Evolutionary conservation across 169 alveolate species (phyloP), one percentile per base, ranked within the genome.

Genomic region (Plasmodium billcollinsi): DNA sequence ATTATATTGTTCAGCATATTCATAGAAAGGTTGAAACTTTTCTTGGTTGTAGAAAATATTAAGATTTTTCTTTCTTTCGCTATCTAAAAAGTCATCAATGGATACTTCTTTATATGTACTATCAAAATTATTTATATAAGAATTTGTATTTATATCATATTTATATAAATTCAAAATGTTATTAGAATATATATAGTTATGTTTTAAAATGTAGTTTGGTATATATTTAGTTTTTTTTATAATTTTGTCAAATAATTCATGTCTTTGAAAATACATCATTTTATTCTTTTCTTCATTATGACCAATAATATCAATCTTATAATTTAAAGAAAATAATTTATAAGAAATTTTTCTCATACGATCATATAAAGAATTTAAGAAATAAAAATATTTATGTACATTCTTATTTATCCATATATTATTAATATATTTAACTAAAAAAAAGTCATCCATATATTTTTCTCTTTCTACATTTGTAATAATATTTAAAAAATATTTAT

Each of bases 341-440:
- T 86, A 72, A 8, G 92, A 56, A 4, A 86, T 86, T 73, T 86
- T 86, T 61, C 71, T 86, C 92, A 86, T 86, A 59, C 76, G 61
- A 72, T 86, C 62, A 86, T 47, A 86, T 58, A 86, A 74, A 12
- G 88, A 86, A 86, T 86, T 86, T 72, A 86, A 72, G 45, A 86
- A 86, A 86, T 86, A 86, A 47, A 86, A 86, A 86, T 86, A 86
- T 72, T 86, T 86, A 52, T 86, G 92, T 14, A 86, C 71, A 72
- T 86, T 86, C 61, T 72, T 86, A n/a, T 43, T 72, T 26, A 49
- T 14, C 92, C 92, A 86, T 39, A 86, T 58, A 59, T 86, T 86
- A 54, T 86, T 86, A 50, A 86, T 86, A 86, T 59, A 86, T 15
- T 86, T 49, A 1, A 86, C 92, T 65, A 86, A 61, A 72, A 59